Evolutionary conservation across 768 basidiomycete genomes (phyloP).

Genomic region (Pulveroboletus sp.): DNA sequence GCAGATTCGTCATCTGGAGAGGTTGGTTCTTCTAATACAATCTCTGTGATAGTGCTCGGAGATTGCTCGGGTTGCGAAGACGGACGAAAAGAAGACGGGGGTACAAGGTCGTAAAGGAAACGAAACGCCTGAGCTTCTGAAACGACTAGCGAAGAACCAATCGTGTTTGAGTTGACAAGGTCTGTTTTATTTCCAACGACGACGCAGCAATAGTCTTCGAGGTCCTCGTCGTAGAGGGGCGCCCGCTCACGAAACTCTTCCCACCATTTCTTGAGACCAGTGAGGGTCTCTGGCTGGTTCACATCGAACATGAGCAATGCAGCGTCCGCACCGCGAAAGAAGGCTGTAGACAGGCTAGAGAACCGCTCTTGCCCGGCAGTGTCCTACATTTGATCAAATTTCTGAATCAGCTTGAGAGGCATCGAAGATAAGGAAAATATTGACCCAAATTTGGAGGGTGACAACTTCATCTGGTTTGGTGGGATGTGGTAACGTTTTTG

Average conservation of each 20-base stretch:
- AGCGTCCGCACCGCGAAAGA: slow-evolving; percentile 85
- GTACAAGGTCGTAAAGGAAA: slow-evolving; percentile 60
- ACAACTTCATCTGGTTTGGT: slow-evolving; percentile 52
- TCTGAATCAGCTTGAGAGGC: slow-evolving; percentile 4
- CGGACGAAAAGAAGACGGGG: slow-evolving; percentile 26
- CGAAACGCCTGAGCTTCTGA: slow-evolving; percentile 44
- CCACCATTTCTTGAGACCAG: slow-evolving; percentile 73
- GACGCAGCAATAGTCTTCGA: slow-evolving; percentile 64
- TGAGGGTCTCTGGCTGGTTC: slow-evolving; percentile 59
- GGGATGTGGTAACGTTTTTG: slow-evolving; percentile 67
- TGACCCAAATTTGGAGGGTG: slow-evolving; percentile 68
- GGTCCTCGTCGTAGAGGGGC: slow-evolving; percentile 62
- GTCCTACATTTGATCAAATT: slow-evolving; percentile 45
- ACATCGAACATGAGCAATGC: slow-evolving; percentile 81
- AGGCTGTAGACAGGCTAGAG: slow-evolving; percentile 75
- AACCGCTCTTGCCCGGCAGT: slow-evolving; percentile 89
- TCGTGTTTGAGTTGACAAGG: slow-evolving; percentile 27
- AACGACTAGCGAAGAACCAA: slow-evolving; percentile 23
- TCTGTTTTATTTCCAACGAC: slow-evolving; percentile 81
- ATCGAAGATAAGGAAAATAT: slow-evolving; percentile 13
- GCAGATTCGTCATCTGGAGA: background rate
- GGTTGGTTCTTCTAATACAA: slow-evolving; percentile 13
- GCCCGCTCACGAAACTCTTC: slow-evolving; percentile 65
- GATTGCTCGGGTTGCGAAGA: slow-evolving; percentile 11
- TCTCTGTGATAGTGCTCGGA: slow-evolving; percentile 11